Evolutionary conservation across 2,329 filamentous ascomycete genomes (phyloP).

Genomic region (Aureobasidium sp.): DNA sequence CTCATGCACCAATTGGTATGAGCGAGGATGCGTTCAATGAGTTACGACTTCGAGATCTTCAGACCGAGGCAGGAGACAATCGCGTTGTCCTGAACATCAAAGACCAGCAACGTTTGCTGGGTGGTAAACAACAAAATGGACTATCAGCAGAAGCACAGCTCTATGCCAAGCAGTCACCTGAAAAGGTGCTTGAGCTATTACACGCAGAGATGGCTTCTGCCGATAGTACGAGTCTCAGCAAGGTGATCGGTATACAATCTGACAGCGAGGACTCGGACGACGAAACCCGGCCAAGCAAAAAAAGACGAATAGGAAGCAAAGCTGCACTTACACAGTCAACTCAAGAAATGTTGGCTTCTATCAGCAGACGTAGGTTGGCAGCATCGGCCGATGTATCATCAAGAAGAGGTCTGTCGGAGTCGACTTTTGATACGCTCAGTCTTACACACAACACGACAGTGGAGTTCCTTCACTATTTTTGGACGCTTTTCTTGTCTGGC

Average conservation of each 20-base stretch:
- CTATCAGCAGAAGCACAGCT: conserved; percentile 44
- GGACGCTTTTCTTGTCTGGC: conserved; percentile 83
- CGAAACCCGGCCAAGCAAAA: conserved; percentile 38
- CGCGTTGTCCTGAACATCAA: conserved; percentile 80
- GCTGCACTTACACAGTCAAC: conserved; percentile 58
- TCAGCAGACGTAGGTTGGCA: conserved; percentile 43
- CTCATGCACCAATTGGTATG: conserved; percentile 57
- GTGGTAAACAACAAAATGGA: conserved; percentile 37
- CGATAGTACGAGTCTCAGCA: conserved; percentile 45
- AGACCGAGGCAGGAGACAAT: conserved; percentile 64
- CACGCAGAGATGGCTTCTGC: conserved; percentile 50
- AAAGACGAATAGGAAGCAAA: conserved; percentile 62
- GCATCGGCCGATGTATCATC: conserved; percentile 19
- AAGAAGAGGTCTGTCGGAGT: conserved; percentile 31
- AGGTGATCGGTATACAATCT: conserved; percentile 61
- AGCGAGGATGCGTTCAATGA: conserved; percentile 69
- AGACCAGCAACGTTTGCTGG: conserved; percentile 79
- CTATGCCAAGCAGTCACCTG: conserved; percentile 64
- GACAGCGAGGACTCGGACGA: conserved; percentile 52
- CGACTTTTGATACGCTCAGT: conserved; percentile 55
- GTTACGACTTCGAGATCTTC: conserved; percentile 72
- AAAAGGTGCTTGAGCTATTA: conserved; percentile 59
- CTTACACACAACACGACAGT: conserved; percentile 86
- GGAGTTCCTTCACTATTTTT: conserved; percentile 97
- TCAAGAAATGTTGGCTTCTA: conserved; percentile 58